Evolutionary conservation across 2,329 filamentous ascomycete genomes (phyloP).

Genomic region (Samsoniella hepiali): DNA sequence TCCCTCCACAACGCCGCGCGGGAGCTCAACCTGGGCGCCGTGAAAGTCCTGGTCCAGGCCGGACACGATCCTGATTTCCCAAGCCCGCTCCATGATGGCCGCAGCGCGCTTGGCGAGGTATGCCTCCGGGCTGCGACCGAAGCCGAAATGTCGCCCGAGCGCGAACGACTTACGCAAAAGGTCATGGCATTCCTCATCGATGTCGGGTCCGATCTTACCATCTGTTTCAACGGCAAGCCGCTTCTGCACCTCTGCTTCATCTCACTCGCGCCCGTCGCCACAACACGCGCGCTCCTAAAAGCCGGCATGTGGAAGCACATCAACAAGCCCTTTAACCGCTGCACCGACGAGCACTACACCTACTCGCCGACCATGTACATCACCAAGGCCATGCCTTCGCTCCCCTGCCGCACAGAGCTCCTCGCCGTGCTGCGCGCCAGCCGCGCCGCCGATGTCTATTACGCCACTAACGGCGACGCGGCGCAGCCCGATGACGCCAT

Average conservation of each 20-base stretch:
- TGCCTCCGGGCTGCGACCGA: slow-evolving; percentile 54
- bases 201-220: slow-evolving; percentile 53
- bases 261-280: slow-evolving; percentile 50
- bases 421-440: slow-evolving; percentile 49
- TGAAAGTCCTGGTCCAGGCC: slow-evolving; percentile 54
- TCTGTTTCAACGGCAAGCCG: slow-evolving; percentile 56
- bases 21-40: slow-evolving; percentile 54
- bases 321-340: slow-evolving; percentile 58
- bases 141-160: slow-evolving; percentile 42
- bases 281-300: slow-evolving; percentile 57
- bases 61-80: slow-evolving; percentile 65
- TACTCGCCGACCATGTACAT: slow-evolving; percentile 67
- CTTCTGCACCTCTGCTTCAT: slow-evolving; percentile 59
- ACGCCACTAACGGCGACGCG: slow-evolving; percentile 49
- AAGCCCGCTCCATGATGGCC: slow-evolving; percentile 58
- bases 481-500: slow-evolving; percentile 52
- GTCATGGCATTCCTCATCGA: slow-evolving; percentile 56
- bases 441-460: slow-evolving; percentile 52
- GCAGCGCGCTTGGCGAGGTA: slow-evolving; percentile 61
- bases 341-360: slow-evolving; percentile 48
- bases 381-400: slow-evolving; percentile 40
- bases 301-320: slow-evolving; percentile 63
- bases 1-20: slow-evolving; percentile 64
- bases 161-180: slow-evolving; percentile 54
- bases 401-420: slow-evolving; percentile 41